Base-by-base conservation (phyloP, 257 asterid species). In the Plectranthus barbatus region DNA sequence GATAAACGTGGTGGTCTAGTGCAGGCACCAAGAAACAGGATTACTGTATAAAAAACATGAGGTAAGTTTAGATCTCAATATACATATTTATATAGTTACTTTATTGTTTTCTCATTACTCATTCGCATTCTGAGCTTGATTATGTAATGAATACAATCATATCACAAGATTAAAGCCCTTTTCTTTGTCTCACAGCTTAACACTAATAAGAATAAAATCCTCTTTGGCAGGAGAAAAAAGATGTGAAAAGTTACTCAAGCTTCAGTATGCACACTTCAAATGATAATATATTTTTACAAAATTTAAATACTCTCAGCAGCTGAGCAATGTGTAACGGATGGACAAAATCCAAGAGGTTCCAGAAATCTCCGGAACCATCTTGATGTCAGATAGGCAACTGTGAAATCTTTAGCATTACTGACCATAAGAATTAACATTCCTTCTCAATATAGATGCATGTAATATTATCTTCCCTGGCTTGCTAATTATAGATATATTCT, bases 1-100 rank as follows among this genome's bases (percentile, higher is more conserved):
- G 96, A 93, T 77, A 93, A 72, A 20, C 78, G 95, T 56, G 99
- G 99, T 60, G 99, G 99, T 72, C 53, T 86, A 20, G 92, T 93
- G 76, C 99, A 93, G 69, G 99, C 99, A 39, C 99, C 99, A 67
- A 93, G 88, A 80, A 93, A 93, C 70, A 93, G 73, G 77, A 90
- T 93, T 69, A 93, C 99, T 93, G 90, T 78, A 78, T 60, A 56
- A 65, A n/a, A 71, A 56, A 53, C 53, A 21, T 26, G 53, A 42
- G 64, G 36, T 47, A 48, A 47, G n/a, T 12, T 60, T 40, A 24
- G 61, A 68, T 72, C 64, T 31, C 51, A 66, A 61, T 31, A 44
- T 67, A 66, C n/a, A n/a, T 14, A 20, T 10, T 23, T 23, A 42
- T 34, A 6, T 34, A 34, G 48, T 50, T 50, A 50, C 26, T n/a